Percentiles rank a stretch among this genome's conserved stretches.
Conservation (phyloP, 202 grass and related monocot species). For the Eragrostis tef region DNA sequence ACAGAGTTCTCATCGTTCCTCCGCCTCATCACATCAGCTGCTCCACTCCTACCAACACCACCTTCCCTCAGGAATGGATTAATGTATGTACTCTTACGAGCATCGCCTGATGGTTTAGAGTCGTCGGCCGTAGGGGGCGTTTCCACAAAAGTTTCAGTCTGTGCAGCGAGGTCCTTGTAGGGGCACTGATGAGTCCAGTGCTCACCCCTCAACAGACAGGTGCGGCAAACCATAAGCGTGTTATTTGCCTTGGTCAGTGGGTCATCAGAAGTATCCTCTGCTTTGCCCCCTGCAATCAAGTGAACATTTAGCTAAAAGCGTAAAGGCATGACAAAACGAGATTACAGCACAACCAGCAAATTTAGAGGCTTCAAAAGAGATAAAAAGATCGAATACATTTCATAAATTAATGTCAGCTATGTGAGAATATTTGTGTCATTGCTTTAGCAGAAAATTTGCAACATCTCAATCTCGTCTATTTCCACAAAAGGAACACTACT, state of each 20-base stretch:
- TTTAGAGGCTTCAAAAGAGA: neutral
- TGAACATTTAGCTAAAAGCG: neutral
- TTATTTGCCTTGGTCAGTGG: constrained; percentile 60
- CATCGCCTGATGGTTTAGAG: constrained; percentile 42
- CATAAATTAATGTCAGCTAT: neutral
- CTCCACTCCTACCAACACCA: constrained; percentile 58
- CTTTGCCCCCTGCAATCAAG: constrained; percentile 66
- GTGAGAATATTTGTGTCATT: neutral
- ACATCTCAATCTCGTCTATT: neutral
- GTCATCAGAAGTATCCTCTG: constrained; percentile 73
- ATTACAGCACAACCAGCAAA: neutral
- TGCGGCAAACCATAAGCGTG: constrained; percentile 87
- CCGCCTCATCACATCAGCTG: constrained; percentile 66
- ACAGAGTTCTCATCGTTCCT: constrained; percentile 86
- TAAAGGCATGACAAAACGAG: neutral
- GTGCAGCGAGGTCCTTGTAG: constrained; percentile 78
- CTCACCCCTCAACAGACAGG: constrained; percentile 82
- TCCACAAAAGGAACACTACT: neutral
- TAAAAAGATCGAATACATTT: neutral
- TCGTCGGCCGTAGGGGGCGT: constrained; percentile 67
- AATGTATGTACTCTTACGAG: constrained; percentile 70
- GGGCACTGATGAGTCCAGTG: constrained; percentile 87
- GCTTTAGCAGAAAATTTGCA: neutral
- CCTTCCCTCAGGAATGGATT: constrained; percentile 74
- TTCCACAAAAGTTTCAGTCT: constrained; percentile 55